Evolutionary conservation across 306 rosid genomes (phyloP).

Genomic region (Bauhinia variegata): DNA sequence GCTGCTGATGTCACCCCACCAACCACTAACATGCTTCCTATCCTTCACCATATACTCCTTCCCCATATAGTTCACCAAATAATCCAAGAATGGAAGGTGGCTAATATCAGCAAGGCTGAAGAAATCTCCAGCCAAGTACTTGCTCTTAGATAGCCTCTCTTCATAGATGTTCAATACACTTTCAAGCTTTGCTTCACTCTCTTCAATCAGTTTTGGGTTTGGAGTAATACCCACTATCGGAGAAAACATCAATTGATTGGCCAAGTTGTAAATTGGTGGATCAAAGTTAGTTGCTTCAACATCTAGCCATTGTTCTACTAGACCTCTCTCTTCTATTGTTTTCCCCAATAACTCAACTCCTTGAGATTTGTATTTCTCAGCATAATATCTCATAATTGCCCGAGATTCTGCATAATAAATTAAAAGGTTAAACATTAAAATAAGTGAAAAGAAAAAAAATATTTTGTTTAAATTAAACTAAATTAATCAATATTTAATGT

Average conservation of each 20-base stretch:
- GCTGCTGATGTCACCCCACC: constrained; percentile 41
- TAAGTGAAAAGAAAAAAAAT: too few relatives aligned
- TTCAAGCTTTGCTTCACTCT: constrained; percentile 50
- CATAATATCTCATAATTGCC: constrained; percentile 54
- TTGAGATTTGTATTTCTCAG: constrained; percentile 52
- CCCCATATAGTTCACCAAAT: constrained; percentile 23
- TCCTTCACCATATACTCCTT: constrained; percentile 25
- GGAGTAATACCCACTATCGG: neutral
- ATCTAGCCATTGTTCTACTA: constrained; percentile 64
- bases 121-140: constrained; percentile 40
- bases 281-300: constrained; percentile 50
- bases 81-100: constrained; percentile 20
- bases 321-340: constrained; percentile 54
- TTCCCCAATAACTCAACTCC: constrained; percentile 55
- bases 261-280: constrained; percentile 31
- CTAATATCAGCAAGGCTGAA: constrained; percentile 41
- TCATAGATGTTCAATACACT: constrained; percentile 48
- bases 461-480: too few relatives aligned
- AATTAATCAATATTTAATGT: too few relatives aligned
- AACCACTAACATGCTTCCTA: constrained; percentile 33
- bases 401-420: constrained; percentile 46
- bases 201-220: constrained; percentile 38
- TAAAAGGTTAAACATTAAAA: too few relatives aligned
- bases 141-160: constrained; percentile 36
- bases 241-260: constrained; percentile 30